Base-by-base conservation (phyloP, 2,329 filamentous ascomycete genomes). In the Periglandula ipomoeae region DNA sequence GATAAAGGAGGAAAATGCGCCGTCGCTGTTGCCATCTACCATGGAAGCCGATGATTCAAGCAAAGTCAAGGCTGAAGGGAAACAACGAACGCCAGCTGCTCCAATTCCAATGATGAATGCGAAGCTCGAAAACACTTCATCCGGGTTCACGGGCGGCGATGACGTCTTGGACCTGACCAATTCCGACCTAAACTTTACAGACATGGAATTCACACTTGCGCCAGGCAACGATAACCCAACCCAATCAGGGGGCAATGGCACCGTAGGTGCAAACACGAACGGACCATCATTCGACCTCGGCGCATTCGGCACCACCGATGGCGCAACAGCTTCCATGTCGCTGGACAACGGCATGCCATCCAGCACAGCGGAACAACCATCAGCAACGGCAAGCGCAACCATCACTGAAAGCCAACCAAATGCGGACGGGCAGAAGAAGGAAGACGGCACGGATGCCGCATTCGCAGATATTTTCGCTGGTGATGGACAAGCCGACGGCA, bases 121-220 rank as follows among this genome's bases (percentile, higher is more conserved):
- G 20, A 58, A 56, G 44, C 49, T 54, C 7, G 35, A 55, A n/a
- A 57, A 54, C 17, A 58, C 47, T 35, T 54, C 57, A n/a, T 53
- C 56, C 47, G 56, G 56, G 17, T 47, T 55, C 4, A 44, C 56
- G 1, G 51, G 50, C 3, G 53, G 52, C 7, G 50, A 51, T 22
- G 55, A 55, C 8, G 44, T 37, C 10, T 8, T 56, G 4, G 51
- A 46, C 19, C 47, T 57, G 43, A 44, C 56, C 17, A 60, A 64
- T 42, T 59, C 68, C n/a, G 69, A 71, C 46, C 65, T 72, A 7
- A 71, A 71, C 52, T 80, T 79, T 55, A 79, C 76, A 13, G 68
- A 79, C 53, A 79, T 79, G 74, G 70, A 75, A 32, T 80, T 80
- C 53, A 71, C 73, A 0, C 64, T 79, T 4, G 76, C 72, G 2